Percentiles rank a stretch among this genome's conserved stretches.
These are phyloP conservation scores for Glutinoglossum americanum DNA, from an alignment of 495 filamentous ascomycete genomes.

Conservation along the genomic window DNA sequence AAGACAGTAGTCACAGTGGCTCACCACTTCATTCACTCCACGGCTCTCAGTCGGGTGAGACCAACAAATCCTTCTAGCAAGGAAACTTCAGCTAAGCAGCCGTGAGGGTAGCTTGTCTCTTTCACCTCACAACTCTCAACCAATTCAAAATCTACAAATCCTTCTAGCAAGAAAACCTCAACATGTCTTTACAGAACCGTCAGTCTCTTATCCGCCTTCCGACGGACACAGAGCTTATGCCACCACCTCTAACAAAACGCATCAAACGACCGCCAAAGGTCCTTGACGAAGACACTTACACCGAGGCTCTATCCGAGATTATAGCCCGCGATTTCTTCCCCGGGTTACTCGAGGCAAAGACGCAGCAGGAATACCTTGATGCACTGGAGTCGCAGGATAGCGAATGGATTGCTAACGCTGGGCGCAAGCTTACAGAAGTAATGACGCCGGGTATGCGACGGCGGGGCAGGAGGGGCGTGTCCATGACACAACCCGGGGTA, in stretches of 20 bases:
- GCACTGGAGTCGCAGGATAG: constrained; percentile 67
- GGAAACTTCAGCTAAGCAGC: no score
- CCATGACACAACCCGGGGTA: constrained; percentile 13
- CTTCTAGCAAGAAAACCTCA: background rate
- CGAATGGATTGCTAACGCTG: constrained; percentile 70
- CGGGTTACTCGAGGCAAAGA: constrained; percentile 62
- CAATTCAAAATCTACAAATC: background rate
- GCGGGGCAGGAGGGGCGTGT: constrained; percentile 17
- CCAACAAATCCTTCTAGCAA: no score
- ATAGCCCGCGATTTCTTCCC: constrained; percentile 96
- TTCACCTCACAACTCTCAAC: background rate
- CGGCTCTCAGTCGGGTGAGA: no score
- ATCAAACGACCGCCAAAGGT: constrained; percentile 83
- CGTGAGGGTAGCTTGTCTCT: no score
- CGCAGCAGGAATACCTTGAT: constrained; percentile 79
- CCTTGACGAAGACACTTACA: constrained; percentile 88
- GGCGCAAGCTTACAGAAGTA: constrained; percentile 45
- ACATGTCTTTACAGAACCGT: background rate
- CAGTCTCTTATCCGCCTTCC: constrained; percentile 41
- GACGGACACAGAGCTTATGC: constrained; percentile 58
- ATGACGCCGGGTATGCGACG: constrained; percentile 56
- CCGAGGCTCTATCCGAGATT: constrained; percentile 74
- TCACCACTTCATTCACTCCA: no score
- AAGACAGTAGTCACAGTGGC: no score
- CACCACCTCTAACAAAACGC: constrained; percentile 66